These are phyloP conservation scores for Colletotrichum spaethianum DNA, from an alignment of 2,329 filamentous ascomycete genomes.

Conservation along the genomic window DNA sequence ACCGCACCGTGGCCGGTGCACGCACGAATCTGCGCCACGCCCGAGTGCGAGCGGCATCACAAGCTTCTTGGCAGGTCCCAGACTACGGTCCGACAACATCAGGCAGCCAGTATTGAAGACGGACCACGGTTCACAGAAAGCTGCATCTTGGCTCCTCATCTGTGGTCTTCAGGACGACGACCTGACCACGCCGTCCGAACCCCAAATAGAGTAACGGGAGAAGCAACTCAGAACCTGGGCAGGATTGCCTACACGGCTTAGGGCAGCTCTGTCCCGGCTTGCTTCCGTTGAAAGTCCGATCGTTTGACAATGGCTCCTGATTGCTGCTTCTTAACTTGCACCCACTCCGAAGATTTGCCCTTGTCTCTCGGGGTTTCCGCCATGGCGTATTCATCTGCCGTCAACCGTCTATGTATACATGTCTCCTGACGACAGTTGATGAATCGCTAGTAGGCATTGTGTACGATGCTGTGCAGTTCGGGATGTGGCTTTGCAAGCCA, in stretches of 20 bases:
- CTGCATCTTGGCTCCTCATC: neutral
- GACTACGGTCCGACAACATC: neutral
- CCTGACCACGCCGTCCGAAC: neutral
- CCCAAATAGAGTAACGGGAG: neutral
- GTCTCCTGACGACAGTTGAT: neutral
- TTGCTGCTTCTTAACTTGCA: neutral
- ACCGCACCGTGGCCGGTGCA: neutral
- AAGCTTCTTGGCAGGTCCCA: slow-evolving; percentile 26
- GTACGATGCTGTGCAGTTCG: neutral
- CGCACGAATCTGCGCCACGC: neutral
- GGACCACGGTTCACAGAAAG: too few relatives aligned
- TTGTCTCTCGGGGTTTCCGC: neutral
- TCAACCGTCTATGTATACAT: neutral
- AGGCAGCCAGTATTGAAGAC: neutral
- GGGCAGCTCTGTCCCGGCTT: neutral
- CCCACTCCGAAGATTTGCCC: neutral
- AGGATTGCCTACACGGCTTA: neutral
- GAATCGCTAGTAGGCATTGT: neutral
- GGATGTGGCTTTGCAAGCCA: neutral
- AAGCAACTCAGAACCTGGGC: neutral
- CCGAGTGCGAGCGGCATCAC: slow-evolving; percentile 29
- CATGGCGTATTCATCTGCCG: neutral
- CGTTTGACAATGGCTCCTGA: neutral
- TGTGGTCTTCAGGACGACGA: neutral
- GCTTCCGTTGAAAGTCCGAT: neutral